phyloP scores from a whole-genome alignment of 257 asterid species.

The Plantago ovata region DNA sequence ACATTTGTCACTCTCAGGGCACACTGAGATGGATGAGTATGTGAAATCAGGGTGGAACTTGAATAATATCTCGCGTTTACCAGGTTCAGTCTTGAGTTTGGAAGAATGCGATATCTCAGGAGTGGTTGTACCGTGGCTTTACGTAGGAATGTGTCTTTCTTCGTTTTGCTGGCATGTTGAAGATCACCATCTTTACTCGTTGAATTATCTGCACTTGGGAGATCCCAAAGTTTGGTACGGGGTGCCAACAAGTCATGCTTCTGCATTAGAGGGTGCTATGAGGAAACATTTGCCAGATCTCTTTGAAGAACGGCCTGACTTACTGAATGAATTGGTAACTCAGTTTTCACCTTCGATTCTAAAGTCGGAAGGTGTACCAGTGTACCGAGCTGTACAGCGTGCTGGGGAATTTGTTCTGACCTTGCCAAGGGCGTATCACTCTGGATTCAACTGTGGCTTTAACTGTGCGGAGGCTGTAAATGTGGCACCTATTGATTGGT shows the following conservation, averaged over 20 bases:
- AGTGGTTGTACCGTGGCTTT: constrained; percentile 96
- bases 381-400: constrained; percentile 56
- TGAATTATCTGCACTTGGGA: constrained; percentile 79
- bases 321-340: constrained; percentile 73
- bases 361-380: constrained; percentile 66
- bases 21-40: constrained; percentile 39
- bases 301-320: constrained; percentile 70
- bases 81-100: constrained; percentile 76
- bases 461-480: constrained; percentile 92
- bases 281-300: constrained; percentile 69
- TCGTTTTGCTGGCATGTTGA: constrained; percentile 91
- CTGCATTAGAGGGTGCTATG: constrained; percentile 66
- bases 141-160: constrained; percentile 98
- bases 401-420: constrained; percentile 85
- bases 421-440: constrained; percentile 83
- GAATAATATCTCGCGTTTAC: constrained; percentile 79
- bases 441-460: constrained; percentile 84
- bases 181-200: constrained; percentile 82
- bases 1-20: constrained; percentile 32
- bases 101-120: constrained; percentile 93
- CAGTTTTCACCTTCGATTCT: constrained; percentile 75
- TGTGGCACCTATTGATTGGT: constrained; percentile 84
- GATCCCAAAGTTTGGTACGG: constrained; percentile 87
- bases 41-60: constrained; percentile 85
- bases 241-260: constrained; percentile 61